phyloP scores from a whole-genome alignment of 1,139 yeast species.

The Arxiozyma bovina region DNA sequence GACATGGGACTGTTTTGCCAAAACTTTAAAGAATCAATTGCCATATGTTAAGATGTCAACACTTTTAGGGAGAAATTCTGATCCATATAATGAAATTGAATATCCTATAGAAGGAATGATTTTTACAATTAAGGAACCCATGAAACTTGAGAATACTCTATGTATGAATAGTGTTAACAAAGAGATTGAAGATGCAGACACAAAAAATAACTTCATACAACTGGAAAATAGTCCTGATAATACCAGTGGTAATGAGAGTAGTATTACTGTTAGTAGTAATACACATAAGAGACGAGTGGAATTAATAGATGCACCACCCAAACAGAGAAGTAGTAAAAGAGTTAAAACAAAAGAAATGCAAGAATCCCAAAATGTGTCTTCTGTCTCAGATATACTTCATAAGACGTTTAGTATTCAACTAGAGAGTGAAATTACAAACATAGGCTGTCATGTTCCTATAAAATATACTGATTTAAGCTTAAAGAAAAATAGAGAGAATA shows the following conservation, averaged over 20 bases:
- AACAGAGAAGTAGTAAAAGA: slow-evolving; percentile 34
- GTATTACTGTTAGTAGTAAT: neutral
- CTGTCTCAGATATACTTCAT: slow-evolving; percentile 9
- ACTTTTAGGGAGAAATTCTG: slow-evolving; percentile 30
- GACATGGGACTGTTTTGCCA: slow-evolving; percentile 27
- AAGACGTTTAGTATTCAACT: slow-evolving; percentile 8
- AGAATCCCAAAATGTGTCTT: slow-evolving; percentile 13
- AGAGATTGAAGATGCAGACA: neutral
- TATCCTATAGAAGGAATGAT: slow-evolving; percentile 39
- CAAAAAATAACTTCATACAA: slow-evolving; percentile 5
- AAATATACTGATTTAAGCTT: slow-evolving; percentile 16
- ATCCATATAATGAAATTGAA: slow-evolving; percentile 44
- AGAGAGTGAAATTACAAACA: slow-evolving; percentile 5
- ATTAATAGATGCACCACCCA: slow-evolving; percentile 7
- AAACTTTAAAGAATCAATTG: slow-evolving; percentile 17
- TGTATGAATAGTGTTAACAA: slow-evolving; percentile 2
- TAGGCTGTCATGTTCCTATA: slow-evolving; percentile 11
- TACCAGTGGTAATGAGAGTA: slow-evolving; percentile 4
- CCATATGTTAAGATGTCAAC: slow-evolving; percentile 25
- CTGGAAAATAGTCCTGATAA: neutral
- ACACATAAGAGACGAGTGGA: slow-evolving; percentile 4
- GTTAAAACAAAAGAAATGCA: slow-evolving; percentile 30
- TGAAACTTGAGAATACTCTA: neutral
- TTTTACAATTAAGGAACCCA: slow-evolving; percentile 10
- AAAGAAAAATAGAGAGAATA: neutral